These are phyloP conservation scores for Craterostigma plantagineum DNA, from an alignment of 257 asterid genomes.

Conservation along the genomic window DNA sequence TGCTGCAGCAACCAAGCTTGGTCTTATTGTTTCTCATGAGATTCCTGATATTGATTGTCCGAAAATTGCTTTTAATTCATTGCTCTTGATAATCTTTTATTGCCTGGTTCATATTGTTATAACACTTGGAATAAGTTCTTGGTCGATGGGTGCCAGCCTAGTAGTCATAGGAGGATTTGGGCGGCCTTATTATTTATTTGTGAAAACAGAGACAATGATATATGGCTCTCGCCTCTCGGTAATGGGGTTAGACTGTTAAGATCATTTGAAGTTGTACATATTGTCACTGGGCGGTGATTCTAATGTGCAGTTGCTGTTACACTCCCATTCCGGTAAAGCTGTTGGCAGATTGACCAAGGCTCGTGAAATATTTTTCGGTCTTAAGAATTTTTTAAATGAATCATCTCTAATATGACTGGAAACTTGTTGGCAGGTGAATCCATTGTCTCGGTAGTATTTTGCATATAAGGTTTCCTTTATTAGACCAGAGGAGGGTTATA, in stretches of 20 bases:
- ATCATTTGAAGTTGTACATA: background rate
- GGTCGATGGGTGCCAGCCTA: background rate
- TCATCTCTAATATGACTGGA: background rate
- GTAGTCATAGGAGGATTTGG: background rate
- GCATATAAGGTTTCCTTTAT: background rate
- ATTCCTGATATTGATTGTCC: no score
- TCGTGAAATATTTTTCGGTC: slow-evolving; percentile 1
- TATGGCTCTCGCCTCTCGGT: slow-evolving; percentile 30
- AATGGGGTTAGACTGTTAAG: slow-evolving; percentile 10
- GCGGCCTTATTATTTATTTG: background rate
- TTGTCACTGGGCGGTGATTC: slow-evolving; percentile 14
- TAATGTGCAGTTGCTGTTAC: slow-evolving; percentile 13
- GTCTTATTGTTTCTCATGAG: no score
- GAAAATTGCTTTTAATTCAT: no score
- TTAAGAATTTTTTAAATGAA: slow-evolving; percentile 12
- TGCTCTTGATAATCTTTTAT: no score
- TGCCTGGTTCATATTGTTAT: no score
- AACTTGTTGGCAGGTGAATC: no score
- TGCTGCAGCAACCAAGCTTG: no score
- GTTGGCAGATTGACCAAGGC: slow-evolving; percentile 13
- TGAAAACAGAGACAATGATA: slow-evolving; percentile 13
- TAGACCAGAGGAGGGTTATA: slow-evolving; percentile 13
- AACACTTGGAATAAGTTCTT: background rate
- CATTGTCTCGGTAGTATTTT: slow-evolving; percentile 9
- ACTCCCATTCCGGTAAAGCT: slow-evolving; percentile 9